These are phyloP conservation scores for Arachis hypogaea DNA, from an alignment of 306 rosid species.

Conservation along the genomic window DNA sequence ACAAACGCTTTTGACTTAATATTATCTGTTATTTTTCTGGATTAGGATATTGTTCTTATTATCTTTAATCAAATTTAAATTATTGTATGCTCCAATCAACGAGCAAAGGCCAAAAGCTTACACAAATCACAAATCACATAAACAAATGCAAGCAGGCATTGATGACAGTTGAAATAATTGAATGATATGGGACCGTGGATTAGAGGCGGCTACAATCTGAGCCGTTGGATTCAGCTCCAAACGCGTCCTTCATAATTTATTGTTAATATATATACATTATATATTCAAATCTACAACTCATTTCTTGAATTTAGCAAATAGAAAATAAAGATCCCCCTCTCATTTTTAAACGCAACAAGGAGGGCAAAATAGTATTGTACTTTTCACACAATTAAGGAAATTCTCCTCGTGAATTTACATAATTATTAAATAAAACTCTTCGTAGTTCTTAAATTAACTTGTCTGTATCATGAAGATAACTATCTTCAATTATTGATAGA, in stretches of 20 bases:
- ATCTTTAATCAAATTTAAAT: background rate
- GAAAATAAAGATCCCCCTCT: too few species aligned
- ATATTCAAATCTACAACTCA: too few species aligned
- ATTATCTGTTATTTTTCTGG: background rate
- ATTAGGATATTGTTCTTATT: constrained; percentile 24
- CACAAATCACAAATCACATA: constrained; percentile 26
- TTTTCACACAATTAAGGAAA: too few species aligned
- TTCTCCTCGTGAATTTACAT: too few species aligned
- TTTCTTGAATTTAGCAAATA: too few species aligned
- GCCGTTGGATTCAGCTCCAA: constrained; percentile 43
- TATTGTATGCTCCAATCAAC: constrained; percentile 23
- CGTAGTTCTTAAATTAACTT: too few species aligned
- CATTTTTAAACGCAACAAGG: too few species aligned
- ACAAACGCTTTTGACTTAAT: constrained; percentile 27
- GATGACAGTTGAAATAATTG: constrained; percentile 61
- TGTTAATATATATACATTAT: too few species aligned
- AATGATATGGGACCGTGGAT: constrained; percentile 50
- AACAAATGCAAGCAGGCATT: background rate
- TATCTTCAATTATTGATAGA: too few species aligned
- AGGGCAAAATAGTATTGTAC: too few species aligned
- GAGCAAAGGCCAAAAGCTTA: background rate
- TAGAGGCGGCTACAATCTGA: constrained; percentile 66
- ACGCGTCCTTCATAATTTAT: constrained; percentile 42
- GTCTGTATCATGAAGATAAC: too few species aligned
- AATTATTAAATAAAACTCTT: too few species aligned